Conservation (phyloP, 305 asterid genomes). For the Petunia hybrid region DNA sequence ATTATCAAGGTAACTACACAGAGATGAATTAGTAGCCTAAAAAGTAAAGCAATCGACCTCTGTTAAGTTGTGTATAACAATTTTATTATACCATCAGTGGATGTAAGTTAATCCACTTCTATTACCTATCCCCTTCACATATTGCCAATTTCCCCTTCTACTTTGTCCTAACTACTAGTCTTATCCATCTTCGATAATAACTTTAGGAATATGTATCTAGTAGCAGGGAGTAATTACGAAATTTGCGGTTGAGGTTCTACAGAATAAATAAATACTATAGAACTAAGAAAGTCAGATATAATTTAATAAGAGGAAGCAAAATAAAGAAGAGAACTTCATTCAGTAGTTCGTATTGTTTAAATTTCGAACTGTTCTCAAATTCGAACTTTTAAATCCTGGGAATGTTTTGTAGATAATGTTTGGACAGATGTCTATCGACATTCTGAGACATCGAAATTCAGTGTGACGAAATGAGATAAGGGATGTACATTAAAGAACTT, state of each 20-base stretch:
- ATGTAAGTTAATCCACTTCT: background rate
- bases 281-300: background rate
- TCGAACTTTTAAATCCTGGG: background rate
- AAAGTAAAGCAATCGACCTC: no score
- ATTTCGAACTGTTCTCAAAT: background rate
- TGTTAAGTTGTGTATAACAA: no score
- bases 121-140: background rate
- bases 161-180: no score
- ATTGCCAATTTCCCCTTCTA: background rate
- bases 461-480: background rate
- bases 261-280: background rate
- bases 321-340: background rate
- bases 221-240: background rate
- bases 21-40: no score
- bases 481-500: background rate
- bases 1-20: no score
- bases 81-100: no score
- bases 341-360: conserved; percentile 8
- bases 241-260: background rate
- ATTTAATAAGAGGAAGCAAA: background rate
- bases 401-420: background rate
- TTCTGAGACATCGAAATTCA: background rate
- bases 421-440: background rate
- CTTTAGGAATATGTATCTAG: conserved; percentile 1
- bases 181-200: background rate